Evolutionary conservation across 208 protist species (phyloP).

Genomic region (Acanthamoeba sp.): DNA sequence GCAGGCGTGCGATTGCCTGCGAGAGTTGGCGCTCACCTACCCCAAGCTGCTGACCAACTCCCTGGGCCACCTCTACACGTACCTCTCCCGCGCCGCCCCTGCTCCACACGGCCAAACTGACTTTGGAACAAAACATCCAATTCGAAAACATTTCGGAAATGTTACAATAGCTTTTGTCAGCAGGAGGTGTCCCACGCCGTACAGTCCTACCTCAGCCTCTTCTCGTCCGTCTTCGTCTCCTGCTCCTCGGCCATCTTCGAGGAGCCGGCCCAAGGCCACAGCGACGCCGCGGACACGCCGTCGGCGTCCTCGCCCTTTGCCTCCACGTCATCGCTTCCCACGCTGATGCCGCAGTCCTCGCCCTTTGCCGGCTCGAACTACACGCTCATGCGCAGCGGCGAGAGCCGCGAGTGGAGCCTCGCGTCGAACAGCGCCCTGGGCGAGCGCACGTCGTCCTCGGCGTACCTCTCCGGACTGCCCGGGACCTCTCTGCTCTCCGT

Average conservation of each 20-base stretch:
- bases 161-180: conserved; percentile 24
- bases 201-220: conserved; percentile 60
- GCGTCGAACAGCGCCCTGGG: background rate
- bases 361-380: background rate
- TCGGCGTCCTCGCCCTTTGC: background rate
- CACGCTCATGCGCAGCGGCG: background rate
- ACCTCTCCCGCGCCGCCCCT: background rate
- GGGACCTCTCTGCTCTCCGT: background rate
- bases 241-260: conserved; percentile 45
- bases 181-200: conserved; percentile 44
- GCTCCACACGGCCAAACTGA: background rate
- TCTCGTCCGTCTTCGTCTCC: conserved; percentile 8
- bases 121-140: background rate
- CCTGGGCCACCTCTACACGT: conserved; percentile 41
- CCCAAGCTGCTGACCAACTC: conserved; percentile 51
- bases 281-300: background rate
- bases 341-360: background rate
- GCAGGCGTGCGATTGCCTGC: conserved; percentile 65
- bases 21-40: conserved; percentile 52
- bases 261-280: background rate
- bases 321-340: background rate
- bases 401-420: conserved; percentile 27
- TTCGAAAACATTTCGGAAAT: too few species aligned
- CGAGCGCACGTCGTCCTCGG: background rate
- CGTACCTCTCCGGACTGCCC: background rate